Percentiles rank a stretch among this genome's conserved stretches.
Conservation (phyloP, 345 rosid species). For the Pistacia integerrima region DNA sequence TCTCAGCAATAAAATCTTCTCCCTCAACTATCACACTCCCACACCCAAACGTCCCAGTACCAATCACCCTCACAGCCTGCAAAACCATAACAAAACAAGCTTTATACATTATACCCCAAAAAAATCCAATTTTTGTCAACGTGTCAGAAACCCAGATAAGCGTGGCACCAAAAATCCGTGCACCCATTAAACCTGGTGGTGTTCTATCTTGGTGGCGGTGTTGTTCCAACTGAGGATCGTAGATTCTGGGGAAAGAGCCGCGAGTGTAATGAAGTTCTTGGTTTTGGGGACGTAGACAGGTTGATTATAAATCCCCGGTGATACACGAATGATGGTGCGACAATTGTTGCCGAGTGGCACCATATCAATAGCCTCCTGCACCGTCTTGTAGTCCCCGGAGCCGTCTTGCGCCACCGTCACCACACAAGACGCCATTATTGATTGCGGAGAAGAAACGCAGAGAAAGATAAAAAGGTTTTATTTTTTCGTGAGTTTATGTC, state of each 20-base stretch:
- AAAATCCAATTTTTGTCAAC: neutral
- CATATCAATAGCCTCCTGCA: constrained; percentile 83
- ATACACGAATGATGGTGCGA: constrained; percentile 72
- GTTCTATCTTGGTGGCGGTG: constrained; percentile 77
- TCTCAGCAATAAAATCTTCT: constrained; percentile 94
- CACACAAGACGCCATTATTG: constrained; percentile 54
- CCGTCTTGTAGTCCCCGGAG: constrained; percentile 61
- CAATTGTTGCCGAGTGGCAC: constrained; percentile 75
- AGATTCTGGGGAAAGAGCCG: constrained; percentile 70
- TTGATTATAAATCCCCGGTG: constrained; percentile 79
- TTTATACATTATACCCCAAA: too few species aligned
- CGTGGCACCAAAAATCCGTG: neutral
- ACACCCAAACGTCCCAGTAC: constrained; percentile 92
- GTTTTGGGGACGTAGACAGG: constrained; percentile 91
- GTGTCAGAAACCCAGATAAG: constrained; percentile 10
- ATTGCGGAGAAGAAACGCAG: constrained; percentile 9
- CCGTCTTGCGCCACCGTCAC: constrained; percentile 82
- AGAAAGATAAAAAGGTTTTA: neutral
- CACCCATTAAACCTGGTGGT: constrained; percentile 65
- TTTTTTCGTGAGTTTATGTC: neutral
- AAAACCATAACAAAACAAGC: constrained; percentile 7
- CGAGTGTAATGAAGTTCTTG: constrained; percentile 85
- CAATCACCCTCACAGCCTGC: constrained; percentile 69
- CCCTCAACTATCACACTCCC: constrained; percentile 95
- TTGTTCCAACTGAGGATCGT: constrained; percentile 86